These are phyloP conservation scores for Torulaspora pretoriensis DNA, from an alignment of 1,139 yeast genomes.

Conservation along the genomic window DNA sequence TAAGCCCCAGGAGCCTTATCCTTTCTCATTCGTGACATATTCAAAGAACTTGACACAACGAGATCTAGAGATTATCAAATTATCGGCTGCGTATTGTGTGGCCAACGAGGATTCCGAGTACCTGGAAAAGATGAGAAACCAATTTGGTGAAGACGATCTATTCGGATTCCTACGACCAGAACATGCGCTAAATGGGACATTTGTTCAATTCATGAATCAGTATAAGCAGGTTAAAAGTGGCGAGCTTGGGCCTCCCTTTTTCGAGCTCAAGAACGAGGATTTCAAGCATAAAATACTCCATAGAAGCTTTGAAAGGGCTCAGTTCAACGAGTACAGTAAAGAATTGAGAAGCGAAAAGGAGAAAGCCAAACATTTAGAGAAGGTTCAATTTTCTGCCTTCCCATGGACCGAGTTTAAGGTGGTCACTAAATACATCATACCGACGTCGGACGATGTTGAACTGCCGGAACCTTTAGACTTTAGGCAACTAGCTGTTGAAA, in stretches of 20 bases:
- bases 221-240: conserved; percentile 39
- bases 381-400: conserved; percentile 62
- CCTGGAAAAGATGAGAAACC: conserved; percentile 40
- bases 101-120: conserved; percentile 46
- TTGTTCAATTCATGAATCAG: conserved; percentile 49
- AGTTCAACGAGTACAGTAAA: conserved; percentile 44
- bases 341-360: conserved; percentile 35
- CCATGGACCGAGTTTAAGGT: conserved; percentile 85
- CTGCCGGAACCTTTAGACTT: conserved; percentile 56
- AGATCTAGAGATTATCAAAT: conserved; percentile 66
- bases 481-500: conserved; percentile 45
- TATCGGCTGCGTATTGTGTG: conserved; percentile 68
- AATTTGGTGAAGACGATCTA: conserved; percentile 45
- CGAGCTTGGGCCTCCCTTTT: conserved; percentile 21
- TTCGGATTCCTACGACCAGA: conserved; percentile 61
- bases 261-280: conserved; percentile 31
- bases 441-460: conserved; percentile 60
- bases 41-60: conserved; percentile 55
- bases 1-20: conserved; percentile 37
- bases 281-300: conserved; percentile 41
- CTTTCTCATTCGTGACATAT: conserved; percentile 46
- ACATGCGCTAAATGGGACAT: conserved; percentile 63
- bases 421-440: conserved; percentile 65
- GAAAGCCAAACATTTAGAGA: conserved; percentile 40
- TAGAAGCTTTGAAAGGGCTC: conserved; percentile 56